phyloP scores from a whole-genome alignment of 192 early-diverging fungal genomes.

The Backusella sp. region DNA sequence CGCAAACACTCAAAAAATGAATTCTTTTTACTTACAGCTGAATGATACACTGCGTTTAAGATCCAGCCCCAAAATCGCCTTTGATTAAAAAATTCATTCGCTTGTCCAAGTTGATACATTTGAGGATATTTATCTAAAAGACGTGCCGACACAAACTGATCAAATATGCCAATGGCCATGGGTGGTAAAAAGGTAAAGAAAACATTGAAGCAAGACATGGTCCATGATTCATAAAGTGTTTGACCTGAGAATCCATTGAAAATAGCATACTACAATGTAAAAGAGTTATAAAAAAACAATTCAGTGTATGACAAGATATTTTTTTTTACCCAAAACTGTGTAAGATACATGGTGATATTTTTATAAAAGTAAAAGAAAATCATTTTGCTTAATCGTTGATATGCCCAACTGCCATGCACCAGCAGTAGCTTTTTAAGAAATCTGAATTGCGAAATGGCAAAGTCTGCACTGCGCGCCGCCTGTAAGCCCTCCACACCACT shows the following conservation, averaged over 20 bases:
- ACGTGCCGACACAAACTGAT: slow-evolving; percentile 86
- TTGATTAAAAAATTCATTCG: slow-evolving; percentile 67
- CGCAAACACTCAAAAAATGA: too few species aligned
- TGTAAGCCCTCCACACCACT: slow-evolving; percentile 92
- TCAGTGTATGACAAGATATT: too few species aligned
- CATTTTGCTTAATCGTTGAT: slow-evolving; percentile 88
- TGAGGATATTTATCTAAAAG: slow-evolving; percentile 91
- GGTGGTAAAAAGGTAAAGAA: slow-evolving; percentile 89
- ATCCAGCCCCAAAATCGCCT: slow-evolving; percentile 90
- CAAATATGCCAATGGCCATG: slow-evolving; percentile 90
- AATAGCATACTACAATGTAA: slow-evolving; percentile 50
- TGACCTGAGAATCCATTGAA: slow-evolving; percentile 94
- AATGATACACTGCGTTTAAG: slow-evolving; percentile 90
- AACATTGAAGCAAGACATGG: slow-evolving; percentile 88
- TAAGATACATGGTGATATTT: slow-evolving; percentile 92
- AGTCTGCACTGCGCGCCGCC: slow-evolving; percentile 92
- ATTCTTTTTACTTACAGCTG: slow-evolving; percentile 69
- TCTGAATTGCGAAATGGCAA: slow-evolving; percentile 94
- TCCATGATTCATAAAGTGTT: slow-evolving; percentile 93
- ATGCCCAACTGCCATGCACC: slow-evolving; percentile 93
- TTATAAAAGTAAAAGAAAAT: slow-evolving; percentile 98
- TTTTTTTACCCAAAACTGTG: slow-evolving; percentile 83
- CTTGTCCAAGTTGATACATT: slow-evolving; percentile 69
- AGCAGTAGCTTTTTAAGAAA: slow-evolving; percentile 88
- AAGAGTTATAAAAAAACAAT: too few species aligned